Conservation (phyloP, 148 eudicot genomes). For the Hydrangea macrophylla region DNA sequence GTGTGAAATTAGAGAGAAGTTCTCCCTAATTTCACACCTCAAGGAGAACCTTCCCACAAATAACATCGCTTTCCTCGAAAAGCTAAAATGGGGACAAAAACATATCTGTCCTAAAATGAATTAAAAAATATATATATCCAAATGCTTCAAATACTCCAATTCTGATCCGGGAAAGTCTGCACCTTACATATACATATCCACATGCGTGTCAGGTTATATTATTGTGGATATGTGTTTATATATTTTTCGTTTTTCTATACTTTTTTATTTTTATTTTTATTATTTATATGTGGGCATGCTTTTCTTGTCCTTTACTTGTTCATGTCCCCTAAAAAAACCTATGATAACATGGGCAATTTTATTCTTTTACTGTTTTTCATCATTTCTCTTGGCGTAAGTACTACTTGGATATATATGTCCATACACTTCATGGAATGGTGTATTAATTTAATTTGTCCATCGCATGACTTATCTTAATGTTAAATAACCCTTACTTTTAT, state of each 20-base stretch:
- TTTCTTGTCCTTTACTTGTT: no score
- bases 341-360: no score
- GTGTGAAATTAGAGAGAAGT: not conserved
- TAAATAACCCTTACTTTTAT: no score
- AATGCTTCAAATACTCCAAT: not conserved
- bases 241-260: no score
- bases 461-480: no score
- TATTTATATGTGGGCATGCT: not conserved
- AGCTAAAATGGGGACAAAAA: not conserved
- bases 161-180: not conserved
- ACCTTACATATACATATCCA: constrained; percentile 3
- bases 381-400: no score
- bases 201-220: not conserved
- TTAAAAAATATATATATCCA: not conserved
- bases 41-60: not conserved
- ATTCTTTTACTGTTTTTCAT: no score
- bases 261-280: not conserved
- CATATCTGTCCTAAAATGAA: not conserved
- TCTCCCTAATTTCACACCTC: no score
- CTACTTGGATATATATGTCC: no score
- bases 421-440: no score
- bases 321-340: no score
- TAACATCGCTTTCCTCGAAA: not conserved
- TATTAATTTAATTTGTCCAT: no score
- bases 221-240: not conserved